Base-by-base conservation (phyloP, 805 yeast species). In the Kazachstania martiniae region DNA sequence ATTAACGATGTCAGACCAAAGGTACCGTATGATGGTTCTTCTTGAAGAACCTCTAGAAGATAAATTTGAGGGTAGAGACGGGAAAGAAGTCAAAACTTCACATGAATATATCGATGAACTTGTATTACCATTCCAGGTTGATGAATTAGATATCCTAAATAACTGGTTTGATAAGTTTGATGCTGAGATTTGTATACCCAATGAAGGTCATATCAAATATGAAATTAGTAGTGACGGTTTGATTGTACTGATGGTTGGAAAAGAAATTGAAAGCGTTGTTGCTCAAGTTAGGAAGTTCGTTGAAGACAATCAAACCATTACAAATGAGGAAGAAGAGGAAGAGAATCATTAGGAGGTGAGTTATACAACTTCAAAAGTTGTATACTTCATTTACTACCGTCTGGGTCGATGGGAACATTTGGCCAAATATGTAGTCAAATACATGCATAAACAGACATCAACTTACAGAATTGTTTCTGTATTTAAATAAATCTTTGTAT, bases 151-250 rank as follows among this genome's bases (percentile, higher is more conserved):
- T 27, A 35, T 35, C 4, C 37, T 57, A 21, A 56, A 56, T 23
- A 32, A 37, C 15, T 56, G 61, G 60, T 57, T 57, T 39, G 61
- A 56, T 38, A 52, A 48, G 32, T 47, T 60, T 42, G 65, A 52
- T 39, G 54, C 46, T 25, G 47, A 49, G 18, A 53, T 57, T 15
- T 57, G 59, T 35, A 56, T 57, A 43, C 60, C 60, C 31, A 56
- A 57, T 31, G 62, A 57, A 36, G 60, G 61, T 9, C 54, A 52
- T 40, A 53, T 57, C 25, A 57, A 57, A 26, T 57, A 57, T 34
- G 62, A 57, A 34, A 57, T 57, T 29, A 57, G 53, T 21, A 57
- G 59, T 34, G 62, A 57, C 37, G 62, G 62, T 18, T 35, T 57
- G 22, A 55, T 57, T 24, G 51, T 57, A 2, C 35, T 57, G 17